These are phyloP conservation scores for Claviceps sp. DNA, from an alignment of 2,329 filamentous ascomycete genomes.

Conservation along the genomic window DNA sequence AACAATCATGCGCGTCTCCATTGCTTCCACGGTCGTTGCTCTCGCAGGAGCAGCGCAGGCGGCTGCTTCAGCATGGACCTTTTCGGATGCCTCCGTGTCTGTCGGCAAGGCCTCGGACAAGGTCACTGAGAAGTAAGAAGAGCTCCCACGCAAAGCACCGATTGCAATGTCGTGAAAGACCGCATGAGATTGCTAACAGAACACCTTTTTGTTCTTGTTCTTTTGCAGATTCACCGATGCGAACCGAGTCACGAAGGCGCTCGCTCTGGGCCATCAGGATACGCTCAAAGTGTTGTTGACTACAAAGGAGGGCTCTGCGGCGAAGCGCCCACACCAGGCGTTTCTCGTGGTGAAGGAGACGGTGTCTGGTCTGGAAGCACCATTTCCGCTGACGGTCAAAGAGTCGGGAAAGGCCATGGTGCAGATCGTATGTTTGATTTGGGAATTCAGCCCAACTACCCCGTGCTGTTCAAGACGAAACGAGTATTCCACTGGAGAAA, in stretches of 20 bases:
- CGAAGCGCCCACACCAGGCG: conserved; percentile 83
- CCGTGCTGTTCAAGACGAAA: no score
- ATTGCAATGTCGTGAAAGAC: neutral
- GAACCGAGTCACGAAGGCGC: conserved; percentile 45
- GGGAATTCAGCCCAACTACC: no score
- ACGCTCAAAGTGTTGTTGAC: conserved; percentile 73
- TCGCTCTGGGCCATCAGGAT: conserved; percentile 55
- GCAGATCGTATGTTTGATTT: conserved; percentile 54
- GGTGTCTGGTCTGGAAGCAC: conserved; percentile 66
- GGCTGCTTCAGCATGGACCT: conserved; percentile 53
- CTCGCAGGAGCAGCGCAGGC: conserved; percentile 38
- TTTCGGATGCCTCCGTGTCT: conserved; percentile 57
- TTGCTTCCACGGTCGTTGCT: conserved; percentile 28
- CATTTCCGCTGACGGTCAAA: conserved; percentile 73
- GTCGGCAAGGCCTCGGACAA: conserved; percentile 52
- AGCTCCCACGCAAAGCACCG: neutral
- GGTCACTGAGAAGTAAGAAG: conserved; percentile 52
- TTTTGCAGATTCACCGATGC: conserved; percentile 41
- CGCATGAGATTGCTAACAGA: no score
- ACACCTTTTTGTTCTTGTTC: neutral
- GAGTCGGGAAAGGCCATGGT: conserved; percentile 77
- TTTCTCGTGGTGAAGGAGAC: conserved; percentile 74
- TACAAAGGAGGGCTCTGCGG: conserved; percentile 61
- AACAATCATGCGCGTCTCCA: conserved; percentile 24
- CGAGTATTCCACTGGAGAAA: neutral